phyloP scores from a whole-genome alignment of 768 basidiomycete genomes.

The Hericium alpestre region DNA sequence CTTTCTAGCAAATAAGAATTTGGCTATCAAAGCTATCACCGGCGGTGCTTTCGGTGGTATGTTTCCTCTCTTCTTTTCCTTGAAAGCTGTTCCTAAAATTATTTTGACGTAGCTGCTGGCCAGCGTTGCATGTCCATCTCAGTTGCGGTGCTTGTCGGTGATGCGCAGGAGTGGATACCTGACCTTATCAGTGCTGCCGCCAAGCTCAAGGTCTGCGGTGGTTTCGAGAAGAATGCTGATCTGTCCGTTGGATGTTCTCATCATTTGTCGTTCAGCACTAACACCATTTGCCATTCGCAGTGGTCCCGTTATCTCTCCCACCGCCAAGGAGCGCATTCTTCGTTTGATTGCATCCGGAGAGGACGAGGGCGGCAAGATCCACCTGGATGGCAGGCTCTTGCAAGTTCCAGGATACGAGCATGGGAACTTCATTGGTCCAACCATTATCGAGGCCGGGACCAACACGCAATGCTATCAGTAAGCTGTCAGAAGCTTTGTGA shows the following conservation, averaged over 20 bases:
- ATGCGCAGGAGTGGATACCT: constrained; percentile 69
- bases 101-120: constrained; percentile 59
- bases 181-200: constrained; percentile 76
- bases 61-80: constrained; percentile 8
- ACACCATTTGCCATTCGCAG: constrained; percentile 22
- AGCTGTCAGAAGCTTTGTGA: constrained; percentile 13
- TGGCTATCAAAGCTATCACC: constrained; percentile 82
- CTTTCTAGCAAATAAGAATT: constrained; percentile 76
- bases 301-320: constrained; percentile 74
- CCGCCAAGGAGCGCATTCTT: constrained; percentile 69
- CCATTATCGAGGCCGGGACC: constrained; percentile 74
- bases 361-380: constrained; percentile 75
- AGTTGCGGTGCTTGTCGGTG: constrained; percentile 80
- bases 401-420: constrained; percentile 64
- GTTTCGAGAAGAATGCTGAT: constrained; percentile 82
- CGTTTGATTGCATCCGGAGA: constrained; percentile 63
- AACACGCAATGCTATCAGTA: constrained; percentile 84
- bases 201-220: constrained; percentile 74
- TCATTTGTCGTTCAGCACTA: neutral
- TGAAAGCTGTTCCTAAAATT: constrained; percentile 14
- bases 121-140: constrained; percentile 97
- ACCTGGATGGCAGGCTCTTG: constrained; percentile 73
- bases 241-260: constrained; percentile 39
- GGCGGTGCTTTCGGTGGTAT: constrained; percentile 89
- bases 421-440: constrained; percentile 94